Evolutionary conservation across 306 rosid species (phyloP).

Genomic region (Dryas alaskensis): DNA sequence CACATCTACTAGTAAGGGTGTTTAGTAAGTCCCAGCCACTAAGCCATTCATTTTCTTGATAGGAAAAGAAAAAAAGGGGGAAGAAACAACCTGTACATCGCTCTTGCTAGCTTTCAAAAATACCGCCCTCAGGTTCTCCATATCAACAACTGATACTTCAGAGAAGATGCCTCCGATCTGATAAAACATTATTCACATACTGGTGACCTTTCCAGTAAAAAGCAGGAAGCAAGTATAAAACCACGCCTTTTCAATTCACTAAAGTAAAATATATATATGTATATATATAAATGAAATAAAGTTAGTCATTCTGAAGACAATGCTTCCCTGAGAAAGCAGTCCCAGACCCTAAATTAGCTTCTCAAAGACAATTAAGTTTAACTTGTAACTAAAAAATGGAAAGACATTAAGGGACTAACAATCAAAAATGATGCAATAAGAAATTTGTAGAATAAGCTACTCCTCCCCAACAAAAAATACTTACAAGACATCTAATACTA

Average conservation of each 20-base stretch:
- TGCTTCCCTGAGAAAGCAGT: background rate
- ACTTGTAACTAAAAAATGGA: background rate
- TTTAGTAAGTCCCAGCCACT: background rate
- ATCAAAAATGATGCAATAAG: background rate
- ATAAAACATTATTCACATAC: constrained; percentile 14
- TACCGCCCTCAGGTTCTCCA: constrained; percentile 43
- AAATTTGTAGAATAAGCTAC: background rate
- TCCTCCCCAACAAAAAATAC: background rate
- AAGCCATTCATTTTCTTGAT: constrained; percentile 14
- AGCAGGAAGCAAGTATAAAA: constrained; percentile 13
- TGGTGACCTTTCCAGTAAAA: constrained; percentile 10
- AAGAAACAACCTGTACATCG: constrained; percentile 61
- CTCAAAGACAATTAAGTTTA: background rate
- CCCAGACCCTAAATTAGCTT: background rate
- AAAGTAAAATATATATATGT: background rate
- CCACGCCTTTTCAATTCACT: background rate
- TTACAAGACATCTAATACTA: background rate
- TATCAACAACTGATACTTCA: constrained; percentile 48
- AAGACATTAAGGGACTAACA: background rate
- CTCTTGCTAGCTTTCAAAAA: constrained; percentile 39
- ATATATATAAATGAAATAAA: background rate
- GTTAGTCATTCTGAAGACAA: background rate
- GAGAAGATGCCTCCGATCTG: constrained; percentile 77
- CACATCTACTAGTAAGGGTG: constrained; percentile 11
- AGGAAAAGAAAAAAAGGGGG: background rate